Base-by-base conservation (phyloP, 1,139 yeast species). In the Blastobotrys ciferrii region DNA sequence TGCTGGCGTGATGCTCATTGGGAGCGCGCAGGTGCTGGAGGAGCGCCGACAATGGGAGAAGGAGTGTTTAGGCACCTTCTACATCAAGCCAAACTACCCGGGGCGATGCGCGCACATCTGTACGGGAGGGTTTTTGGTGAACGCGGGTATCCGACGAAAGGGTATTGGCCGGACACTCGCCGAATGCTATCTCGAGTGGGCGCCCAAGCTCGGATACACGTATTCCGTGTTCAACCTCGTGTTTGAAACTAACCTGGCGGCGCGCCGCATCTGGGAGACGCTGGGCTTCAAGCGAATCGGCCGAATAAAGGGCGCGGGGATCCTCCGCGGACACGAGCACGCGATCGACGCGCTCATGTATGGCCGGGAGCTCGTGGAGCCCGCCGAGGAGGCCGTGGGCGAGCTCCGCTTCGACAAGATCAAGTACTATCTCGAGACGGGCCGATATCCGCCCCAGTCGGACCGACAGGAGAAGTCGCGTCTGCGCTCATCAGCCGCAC, bases 21-120 rank as follows among this genome's bases (percentile, higher is more conserved):
- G 73, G 4, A 64, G 70, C 72, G 53, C 62, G 15, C 59, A 65
- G 23, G 43, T 42, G 15, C 43, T 50, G 20, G 62, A 66, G 47
- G 65, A 68, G 45, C 64, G 67, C 13, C 76, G 86, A 42, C 86
- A 84, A 56, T 87, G 97, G 96, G 95, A 87, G 57, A 84, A 87
- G 62, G 88, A 85, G 66, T 87, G 96, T 64, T 71, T 92, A 51
- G 98, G 97, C 0, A 77, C 88, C 1, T 89, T 89, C 62, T 81
- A 77, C 62, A 75, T 91, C 52, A 86, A 86, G 58, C 95, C 97
- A 3, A 87, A 88, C 60, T 92, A 84, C 62, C 96, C 97, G 0
- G 98, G 98, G 1, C 73, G 98, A 43, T 84, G 95, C 43, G 81
- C 95, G 0, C 98, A 91, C 65, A 84, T 92, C n/a, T 89, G 96